Evolutionary conservation across 768 basidiomycete species (phyloP), one percentile per base, ranked within the genome.

Genomic region (Pleurotus giganteus): DNA sequence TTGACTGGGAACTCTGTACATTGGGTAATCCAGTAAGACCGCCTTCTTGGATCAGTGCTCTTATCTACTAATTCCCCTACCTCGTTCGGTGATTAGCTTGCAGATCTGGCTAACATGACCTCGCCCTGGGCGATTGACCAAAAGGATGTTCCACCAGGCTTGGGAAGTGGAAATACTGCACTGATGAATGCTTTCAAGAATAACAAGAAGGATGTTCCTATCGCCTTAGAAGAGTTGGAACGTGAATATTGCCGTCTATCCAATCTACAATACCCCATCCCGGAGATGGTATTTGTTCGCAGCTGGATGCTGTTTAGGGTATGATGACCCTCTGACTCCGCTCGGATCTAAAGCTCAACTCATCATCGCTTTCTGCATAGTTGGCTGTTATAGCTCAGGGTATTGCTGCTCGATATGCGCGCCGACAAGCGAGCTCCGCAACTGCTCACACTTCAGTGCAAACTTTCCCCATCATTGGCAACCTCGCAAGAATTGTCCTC

Each of bases 1-100:
- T 99, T 47, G 96, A 99, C 65, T 99, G 96, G 96, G 96, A 99
- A 66, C 74, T 99, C 24, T 97, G 93, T 64, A 98, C 96, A 0
- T 80, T 99, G 8, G 95, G 94, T 4, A 93, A 89, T 64, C 91
- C 93, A 29, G 89, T 94, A 66, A 17, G 49, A 27, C 29, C 13
- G 19, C 4, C 32, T 34, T 19, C 6, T 4, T 36, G 7, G 9
- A 6, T 4, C n/a, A 15, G 85, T 72, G 15, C 7, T 24, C 32
- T n/a, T n/a, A 23, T 46, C 19, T 31, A 23, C 54, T 11, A 11
- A 27, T 41, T 24, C 19, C 49, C 26, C 47, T 41, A 32, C 44
- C 17, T 46, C 27, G 41, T 43, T 27, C 45, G 58, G 12, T 59
- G 47, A 26, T 39, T 31, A 89, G 82, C 80, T 97, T 1, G 91